Conservation (phyloP, 2,329 filamentous ascomycete genomes). For the Diaporthe australafricana region DNA sequence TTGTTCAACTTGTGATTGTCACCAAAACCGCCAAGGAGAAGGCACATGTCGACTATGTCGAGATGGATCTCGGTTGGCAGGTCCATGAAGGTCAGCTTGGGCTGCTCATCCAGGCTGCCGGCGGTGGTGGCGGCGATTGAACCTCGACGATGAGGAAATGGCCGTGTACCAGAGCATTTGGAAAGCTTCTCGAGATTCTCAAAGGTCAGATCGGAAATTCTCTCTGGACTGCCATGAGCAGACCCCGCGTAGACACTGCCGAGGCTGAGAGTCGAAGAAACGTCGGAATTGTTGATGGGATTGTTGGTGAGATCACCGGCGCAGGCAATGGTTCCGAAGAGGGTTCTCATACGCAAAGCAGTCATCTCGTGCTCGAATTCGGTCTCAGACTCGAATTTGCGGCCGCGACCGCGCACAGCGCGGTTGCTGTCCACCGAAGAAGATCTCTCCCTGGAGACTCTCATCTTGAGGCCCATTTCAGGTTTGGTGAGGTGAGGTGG, state of each 20-base stretch:
- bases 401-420: not conserved
- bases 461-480: not conserved
- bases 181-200: not conserved
- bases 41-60: constrained; percentile 18
- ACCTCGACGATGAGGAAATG: too few relatives aligned
- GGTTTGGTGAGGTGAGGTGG: not conserved
- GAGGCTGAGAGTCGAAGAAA: not conserved
- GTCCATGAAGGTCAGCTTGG: constrained; percentile 9
- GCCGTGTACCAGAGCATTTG: not conserved
- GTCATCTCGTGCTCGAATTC: not conserved
- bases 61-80: constrained; percentile 33
- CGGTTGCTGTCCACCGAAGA: constrained; percentile 3
- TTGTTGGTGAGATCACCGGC: not conserved
- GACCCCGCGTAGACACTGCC: not conserved
- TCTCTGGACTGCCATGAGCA: too few relatives aligned
- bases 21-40: not conserved
- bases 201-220: not conserved
- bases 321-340: constrained; percentile 3
- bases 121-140: not conserved
- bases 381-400: not conserved
- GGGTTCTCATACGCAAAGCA: not conserved
- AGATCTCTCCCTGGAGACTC: not conserved
- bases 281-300: not conserved
- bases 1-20: not conserved
- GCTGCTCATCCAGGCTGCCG: not conserved